A percentile compares a stretch with the other conserved stretches of the same genome.
Conservation (phyloP, 352 stramenopile species). For the Pythium utonaiense region DNA sequence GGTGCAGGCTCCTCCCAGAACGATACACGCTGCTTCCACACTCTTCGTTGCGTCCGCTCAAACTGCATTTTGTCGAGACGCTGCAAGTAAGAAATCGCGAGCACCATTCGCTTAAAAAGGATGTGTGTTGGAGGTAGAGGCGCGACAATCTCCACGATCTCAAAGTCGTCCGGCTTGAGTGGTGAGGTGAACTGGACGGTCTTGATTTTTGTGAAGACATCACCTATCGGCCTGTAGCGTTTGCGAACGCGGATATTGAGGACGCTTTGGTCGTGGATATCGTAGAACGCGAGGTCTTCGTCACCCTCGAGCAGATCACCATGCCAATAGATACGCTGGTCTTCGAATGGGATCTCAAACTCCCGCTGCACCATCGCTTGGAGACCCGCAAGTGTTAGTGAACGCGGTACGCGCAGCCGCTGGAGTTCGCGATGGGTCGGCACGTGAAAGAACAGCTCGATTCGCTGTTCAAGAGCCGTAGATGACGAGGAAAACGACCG, state of each 20-base stretch:
- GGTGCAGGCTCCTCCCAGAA: constrained; percentile 38
- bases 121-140: constrained; percentile 47
- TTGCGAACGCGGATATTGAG: constrained; percentile 44
- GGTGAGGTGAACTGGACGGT: constrained; percentile 38
- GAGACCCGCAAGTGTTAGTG: constrained; percentile 48
- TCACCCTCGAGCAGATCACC: constrained; percentile 56
- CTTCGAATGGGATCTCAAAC: constrained; percentile 51
- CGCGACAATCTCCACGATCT: constrained; percentile 58
- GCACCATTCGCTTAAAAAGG: constrained; percentile 51
- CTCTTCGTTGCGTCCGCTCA: constrained; percentile 33
- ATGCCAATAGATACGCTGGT: constrained; percentile 56
- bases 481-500: constrained; percentile 16
- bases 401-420: constrained; percentile 36
- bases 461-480: constrained; percentile 25
- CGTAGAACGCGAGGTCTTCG: constrained; percentile 54
- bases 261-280: constrained; percentile 48
- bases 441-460: constrained; percentile 55
- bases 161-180: constrained; percentile 39
- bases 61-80: constrained; percentile 48
- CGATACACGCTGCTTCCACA: constrained; percentile 42
- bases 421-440: constrained; percentile 31
- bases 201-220: constrained; percentile 58
- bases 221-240: constrained; percentile 56
- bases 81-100: constrained; percentile 58
- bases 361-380: constrained; percentile 58